Evolutionary conservation across 2,329 filamentous ascomycete genomes (phyloP), one percentile per base, ranked within the genome.

Genomic region (Bisporella sp.): DNA sequence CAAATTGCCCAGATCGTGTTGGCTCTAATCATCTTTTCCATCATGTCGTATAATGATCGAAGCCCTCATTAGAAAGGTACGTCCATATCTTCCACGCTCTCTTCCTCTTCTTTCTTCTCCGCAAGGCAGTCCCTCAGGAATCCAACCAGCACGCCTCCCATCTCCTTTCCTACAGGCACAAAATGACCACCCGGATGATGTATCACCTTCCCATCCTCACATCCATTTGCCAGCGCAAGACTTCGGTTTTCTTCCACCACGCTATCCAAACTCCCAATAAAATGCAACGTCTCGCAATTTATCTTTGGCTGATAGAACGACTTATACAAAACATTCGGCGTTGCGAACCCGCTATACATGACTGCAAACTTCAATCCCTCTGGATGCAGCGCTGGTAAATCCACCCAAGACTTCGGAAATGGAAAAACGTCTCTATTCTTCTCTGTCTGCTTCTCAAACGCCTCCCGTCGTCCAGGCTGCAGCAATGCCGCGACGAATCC

Each of bases 161-260:
- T 93, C 58, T 90, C 85, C 71, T 86, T 89, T 58, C 84, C 81
- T 53, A 89, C 82, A 0, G 92, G 92, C 62, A 96, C 79, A 63
- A 95, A 90, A 67, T 97, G 92, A 0, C 91, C 91, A 6, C 92
- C 92, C 1, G 92, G 91, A 68, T 67, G 65, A 41, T 95, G 89
- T 60, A 85, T 78, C 59, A 81, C 64, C 56, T 80, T 73, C 63
- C 73, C 43, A 0, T 73, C 75, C 31, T 68, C 73, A 66, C 83
- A 89, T 44, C 77, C 74, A 29, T 89, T 82, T 3, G 87, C 75
- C 51, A 96, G 69, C 28, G 73, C 77, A 60, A 78, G 72, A 65
- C 81, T 88, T 62, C 88, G 73, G 48, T 69, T 68, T 72, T 96
- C 91, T 32, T 90, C 87, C 0, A 97, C 91, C 1, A 96, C 88